Evolutionary conservation across 306 rosid genomes (phyloP).

Genomic region (Inga leiocalycina): DNA sequence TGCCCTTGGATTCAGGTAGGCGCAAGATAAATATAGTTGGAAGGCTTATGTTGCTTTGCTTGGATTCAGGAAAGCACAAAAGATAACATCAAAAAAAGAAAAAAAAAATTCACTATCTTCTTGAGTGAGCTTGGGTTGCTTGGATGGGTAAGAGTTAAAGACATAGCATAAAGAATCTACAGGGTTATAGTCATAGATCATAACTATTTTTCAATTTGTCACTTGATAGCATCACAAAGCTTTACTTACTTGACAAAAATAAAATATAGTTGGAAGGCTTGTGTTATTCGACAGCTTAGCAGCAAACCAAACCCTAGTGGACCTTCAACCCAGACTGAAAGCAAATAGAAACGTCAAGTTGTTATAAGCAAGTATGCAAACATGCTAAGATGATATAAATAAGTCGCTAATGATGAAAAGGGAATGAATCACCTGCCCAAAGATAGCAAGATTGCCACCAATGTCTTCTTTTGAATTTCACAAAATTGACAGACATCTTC

Average conservation of each 20-base stretch:
- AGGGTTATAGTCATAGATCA: conserved; percentile 14
- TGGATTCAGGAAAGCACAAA: too few relatives aligned
- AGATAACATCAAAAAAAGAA: too few relatives aligned
- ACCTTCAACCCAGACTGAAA: conserved; percentile 93
- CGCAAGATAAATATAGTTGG: background rate
- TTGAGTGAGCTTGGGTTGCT: background rate
- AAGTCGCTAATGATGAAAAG: conserved; percentile 25
- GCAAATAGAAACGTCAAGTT: conserved; percentile 35
- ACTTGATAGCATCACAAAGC: conserved; percentile 25
- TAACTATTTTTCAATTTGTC: conserved; percentile 22
- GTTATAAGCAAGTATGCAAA: conserved; percentile 24
- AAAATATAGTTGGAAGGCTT: conserved; percentile 76
- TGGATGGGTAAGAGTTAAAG: background rate
- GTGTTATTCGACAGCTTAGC: conserved; percentile 81
- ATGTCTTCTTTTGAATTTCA: conserved; percentile 61
- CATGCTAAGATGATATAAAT: background rate
- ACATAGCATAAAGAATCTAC: conserved; percentile 2
- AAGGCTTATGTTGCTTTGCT: too few relatives aligned
- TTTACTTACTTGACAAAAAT: conserved; percentile 84
- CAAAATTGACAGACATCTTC: conserved; percentile 61
- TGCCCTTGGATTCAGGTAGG: background rate
- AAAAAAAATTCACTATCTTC: background rate
- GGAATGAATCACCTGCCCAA: conserved; percentile 77
- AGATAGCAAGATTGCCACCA: conserved; percentile 90
- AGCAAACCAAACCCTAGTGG: conserved; percentile 93